A percentile compares a stretch with the other conserved stretches of the same genome.
Evolutionary conservation across 371 early-diverging fungal species (phyloP).

Genomic region (Haplosporangium sp.): DNA sequence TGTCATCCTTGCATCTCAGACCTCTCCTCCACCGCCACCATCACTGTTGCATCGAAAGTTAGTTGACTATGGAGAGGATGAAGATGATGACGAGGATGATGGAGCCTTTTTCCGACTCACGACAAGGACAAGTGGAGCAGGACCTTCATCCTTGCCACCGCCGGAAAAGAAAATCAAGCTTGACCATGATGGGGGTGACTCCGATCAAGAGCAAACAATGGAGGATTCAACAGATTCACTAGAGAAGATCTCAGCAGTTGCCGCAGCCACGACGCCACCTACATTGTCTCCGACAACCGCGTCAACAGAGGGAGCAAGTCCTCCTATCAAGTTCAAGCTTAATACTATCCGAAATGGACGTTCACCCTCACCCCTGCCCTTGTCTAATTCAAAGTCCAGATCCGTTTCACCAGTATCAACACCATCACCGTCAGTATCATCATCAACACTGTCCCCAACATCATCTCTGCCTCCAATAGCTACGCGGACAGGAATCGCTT

Average conservation of each 20-base stretch:
- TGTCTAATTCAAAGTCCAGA: constrained; percentile 16
- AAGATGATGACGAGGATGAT: constrained; percentile 41
- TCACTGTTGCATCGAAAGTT: constrained; percentile 28
- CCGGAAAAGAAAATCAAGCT: constrained; percentile 35
- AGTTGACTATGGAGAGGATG: constrained; percentile 51
- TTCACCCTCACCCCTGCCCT: constrained; percentile 42
- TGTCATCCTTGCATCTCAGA: constrained; percentile 33
- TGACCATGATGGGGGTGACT: constrained; percentile 14
- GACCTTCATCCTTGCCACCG: constrained; percentile 14
- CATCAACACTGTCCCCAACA: constrained; percentile 27
- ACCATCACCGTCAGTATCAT: not conserved
- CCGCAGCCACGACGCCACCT: constrained; percentile 1
- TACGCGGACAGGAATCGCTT: constrained; percentile 40
- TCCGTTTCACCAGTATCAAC: constrained; percentile 35
- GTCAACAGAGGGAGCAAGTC: constrained; percentile 14
- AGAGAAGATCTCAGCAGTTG: not conserved
- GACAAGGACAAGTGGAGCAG: constrained; percentile 1
- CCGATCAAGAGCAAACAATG: constrained; percentile 15
- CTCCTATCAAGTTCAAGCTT: constrained; percentile 48
- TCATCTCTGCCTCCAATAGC: constrained; percentile 18
- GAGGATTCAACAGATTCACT: constrained; percentile 5
- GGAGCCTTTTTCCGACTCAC: constrained; percentile 25
- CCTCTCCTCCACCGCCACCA: constrained; percentile 23
- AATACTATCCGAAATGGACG: constrained; percentile 47
- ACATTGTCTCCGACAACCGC: not conserved